Evolutionary conservation across 768 basidiomycete species (phyloP), one percentile per base, ranked within the genome.

Genomic region (Mycena vulgaris): DNA sequence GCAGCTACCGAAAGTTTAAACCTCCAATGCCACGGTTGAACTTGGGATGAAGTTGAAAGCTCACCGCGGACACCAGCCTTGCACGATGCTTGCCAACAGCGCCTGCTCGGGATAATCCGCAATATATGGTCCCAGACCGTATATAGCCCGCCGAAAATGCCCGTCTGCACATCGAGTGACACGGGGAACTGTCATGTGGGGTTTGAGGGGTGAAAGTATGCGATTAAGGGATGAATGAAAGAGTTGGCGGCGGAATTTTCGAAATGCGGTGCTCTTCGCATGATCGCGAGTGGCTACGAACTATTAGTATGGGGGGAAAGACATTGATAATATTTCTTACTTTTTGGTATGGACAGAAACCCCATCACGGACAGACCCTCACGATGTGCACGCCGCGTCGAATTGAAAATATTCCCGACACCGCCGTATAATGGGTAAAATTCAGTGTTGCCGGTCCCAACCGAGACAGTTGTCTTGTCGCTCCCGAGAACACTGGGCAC

Each of bases 81-180:
- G 63, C 0, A 80, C 78, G 19, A 78, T 72, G 30, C 75, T 52
- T 0, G 73, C 40, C 2, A 76, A 31, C 3, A 73, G 62, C 0
- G 69, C 74, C 57, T 80, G 79, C 57, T 80, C 79, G 0, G 79
- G 79, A 52, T 80, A 80, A 48, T 80, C 76, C 4, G 77, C 75
- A 35, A 80, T 77, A 61, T 69, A 76, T 1, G 76, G 77, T 2
- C 52, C 68, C 4, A 76, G 10, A 25, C 72, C 75, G 56, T 78
- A 78, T 21, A 78, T 69, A 0, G 69, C 60, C 0, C 55, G 62
- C 2, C 71, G 42, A 40, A 64, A 74, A 56, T 77, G 70, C 3
- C 74, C 68, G 37, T 78, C 75, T 0, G 72, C 52, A 27, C 74
- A 78, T 9, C 47, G 52, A 0, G 70, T 69, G 1, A 76, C 48